Conservation (phyloP, 2,329 filamentous ascomycete species). For the Taxawa tesnikishii region DNA sequence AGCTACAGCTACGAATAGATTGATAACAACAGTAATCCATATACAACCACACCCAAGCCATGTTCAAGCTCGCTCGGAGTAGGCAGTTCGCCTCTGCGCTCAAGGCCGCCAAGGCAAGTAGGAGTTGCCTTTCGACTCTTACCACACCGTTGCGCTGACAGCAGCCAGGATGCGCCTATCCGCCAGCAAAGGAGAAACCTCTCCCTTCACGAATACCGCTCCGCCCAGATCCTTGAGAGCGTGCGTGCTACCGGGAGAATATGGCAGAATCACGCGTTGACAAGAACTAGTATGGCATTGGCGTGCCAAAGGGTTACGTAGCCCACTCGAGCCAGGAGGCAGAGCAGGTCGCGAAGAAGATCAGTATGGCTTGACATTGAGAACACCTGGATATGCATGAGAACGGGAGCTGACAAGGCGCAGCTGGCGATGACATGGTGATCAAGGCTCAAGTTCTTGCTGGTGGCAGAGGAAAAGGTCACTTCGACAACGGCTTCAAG, state of each 20-base stretch:
- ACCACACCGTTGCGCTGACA: too few species aligned
- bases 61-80: conserved; percentile 82
- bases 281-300: conserved; percentile 71
- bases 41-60: too few species aligned
- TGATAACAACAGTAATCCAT: too few species aligned
- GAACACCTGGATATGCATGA: conserved; percentile 1
- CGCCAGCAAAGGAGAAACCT: conserved; percentile 38
- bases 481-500: conserved; percentile 97
- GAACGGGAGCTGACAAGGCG: conserved; percentile 15
- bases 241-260: conserved; percentile 28
- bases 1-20: too few species aligned
- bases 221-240: conserved; percentile 72
- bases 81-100: conserved; percentile 70
- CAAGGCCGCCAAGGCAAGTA: conserved; percentile 61
- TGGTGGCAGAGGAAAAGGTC: conserved; percentile 93
- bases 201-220: conserved; percentile 97
- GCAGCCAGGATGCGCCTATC: conserved; percentile 41
- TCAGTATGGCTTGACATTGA: too few species aligned
- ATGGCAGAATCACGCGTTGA: too few species aligned
- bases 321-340: conserved; percentile 77
- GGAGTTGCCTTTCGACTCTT: too few species aligned
- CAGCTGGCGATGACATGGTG: conserved; percentile 82
- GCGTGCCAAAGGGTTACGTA: conserved; percentile 80
- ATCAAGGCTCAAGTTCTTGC: conserved; percentile 99
- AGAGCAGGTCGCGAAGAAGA: conserved; percentile 78